Percentiles rank a stretch among this genome's conserved stretches.
Evolutionary conservation across 352 stramenopile species (phyloP).

Genomic region (Phytopythium helicoides): DNA sequence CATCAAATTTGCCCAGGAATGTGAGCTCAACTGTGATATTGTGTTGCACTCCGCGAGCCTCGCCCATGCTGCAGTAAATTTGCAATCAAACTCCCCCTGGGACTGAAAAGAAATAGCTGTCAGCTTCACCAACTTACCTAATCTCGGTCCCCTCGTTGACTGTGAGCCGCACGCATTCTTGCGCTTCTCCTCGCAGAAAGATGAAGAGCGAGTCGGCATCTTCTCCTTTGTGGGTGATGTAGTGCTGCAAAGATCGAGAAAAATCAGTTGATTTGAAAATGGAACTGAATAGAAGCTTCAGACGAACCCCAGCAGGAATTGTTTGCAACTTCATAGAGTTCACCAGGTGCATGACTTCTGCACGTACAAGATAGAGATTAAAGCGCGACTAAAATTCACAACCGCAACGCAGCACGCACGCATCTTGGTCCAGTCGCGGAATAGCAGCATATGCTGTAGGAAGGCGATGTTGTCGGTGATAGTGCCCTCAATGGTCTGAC

Average conservation of each 20-base stretch:
- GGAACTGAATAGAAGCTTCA: conserved; percentile 3
- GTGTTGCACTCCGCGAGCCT: conserved; percentile 58
- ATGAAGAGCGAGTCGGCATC: conserved; percentile 82
- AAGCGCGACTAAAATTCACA: neutral
- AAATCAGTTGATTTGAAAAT: neutral
- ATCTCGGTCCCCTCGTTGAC: conserved; percentile 59
- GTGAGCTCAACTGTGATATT: conserved; percentile 75
- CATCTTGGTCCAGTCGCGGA: conserved; percentile 83
- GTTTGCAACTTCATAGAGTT: conserved; percentile 83
- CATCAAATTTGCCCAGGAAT: conserved; percentile 77
- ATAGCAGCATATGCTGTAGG: conserved; percentile 75
- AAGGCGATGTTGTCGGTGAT: conserved; percentile 86
- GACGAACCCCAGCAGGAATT: conserved; percentile 44
- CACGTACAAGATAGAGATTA: neutral
- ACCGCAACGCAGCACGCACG: conserved; percentile 30
- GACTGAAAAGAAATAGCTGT: too few relatives aligned
- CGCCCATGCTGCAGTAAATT: conserved; percentile 30
- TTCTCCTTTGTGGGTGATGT: conserved; percentile 65
- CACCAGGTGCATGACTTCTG: conserved; percentile 83
- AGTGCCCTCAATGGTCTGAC: conserved; percentile 75
- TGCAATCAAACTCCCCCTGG: neutral
- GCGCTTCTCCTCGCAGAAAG: conserved; percentile 66
- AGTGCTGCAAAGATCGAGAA: conserved; percentile 46
- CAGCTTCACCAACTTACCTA: conserved; percentile 20
- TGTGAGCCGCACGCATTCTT: conserved; percentile 64